Base-by-base conservation (phyloP, 2,329 filamentous ascomycete species). In the Fusarium sacchari region DNA sequence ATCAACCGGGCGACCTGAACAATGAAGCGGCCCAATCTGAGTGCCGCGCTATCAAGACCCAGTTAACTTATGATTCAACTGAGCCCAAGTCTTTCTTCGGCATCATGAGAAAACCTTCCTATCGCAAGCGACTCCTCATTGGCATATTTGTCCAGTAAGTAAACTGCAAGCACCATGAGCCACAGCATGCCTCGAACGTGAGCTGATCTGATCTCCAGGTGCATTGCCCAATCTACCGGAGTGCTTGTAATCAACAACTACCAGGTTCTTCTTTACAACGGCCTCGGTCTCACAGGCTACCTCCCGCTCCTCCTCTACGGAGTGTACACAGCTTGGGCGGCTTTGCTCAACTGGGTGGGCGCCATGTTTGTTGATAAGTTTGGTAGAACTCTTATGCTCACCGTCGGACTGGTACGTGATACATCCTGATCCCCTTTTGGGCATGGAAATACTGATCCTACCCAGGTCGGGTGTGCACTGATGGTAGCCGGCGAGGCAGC, bases 371-470 rank as follows among this genome's bases (percentile, higher is more conserved):
- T 46, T 9, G 43, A 28, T 4, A 46, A 28, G 26, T 28, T 28
- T 28, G 26, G 26, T 15, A 28, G 43, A 15, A 46, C 15, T 46
- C 24, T 46, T 3, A 46, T 46, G 43, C 43, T 46, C 3, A 46
- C 24, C 7, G 18, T 46, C 7, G 43, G 43, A 7, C 13, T 46
- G 8, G 26, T 46, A 1, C 43, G 18, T 46, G 8, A 5, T 15
- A 22, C 43, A 28, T 28, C 13, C 24, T 7, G 0, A 22, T 15
- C 24, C 6, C 5, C 0, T 7, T 14, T 46, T 3, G 0, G 3
- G 4, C 11, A 22, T 44, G 17, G 17, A 28, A 0, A 5, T 28
- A 20, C 43, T 47, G 44, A 28, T 8, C 44, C 22, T 15, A 0
- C 4, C 20, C 20, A 47, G 44, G 26, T 47, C 0, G 44, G 44